Conservation (phyloP, 192 early-diverging fungal species). For the Backusella westeae region DNA sequence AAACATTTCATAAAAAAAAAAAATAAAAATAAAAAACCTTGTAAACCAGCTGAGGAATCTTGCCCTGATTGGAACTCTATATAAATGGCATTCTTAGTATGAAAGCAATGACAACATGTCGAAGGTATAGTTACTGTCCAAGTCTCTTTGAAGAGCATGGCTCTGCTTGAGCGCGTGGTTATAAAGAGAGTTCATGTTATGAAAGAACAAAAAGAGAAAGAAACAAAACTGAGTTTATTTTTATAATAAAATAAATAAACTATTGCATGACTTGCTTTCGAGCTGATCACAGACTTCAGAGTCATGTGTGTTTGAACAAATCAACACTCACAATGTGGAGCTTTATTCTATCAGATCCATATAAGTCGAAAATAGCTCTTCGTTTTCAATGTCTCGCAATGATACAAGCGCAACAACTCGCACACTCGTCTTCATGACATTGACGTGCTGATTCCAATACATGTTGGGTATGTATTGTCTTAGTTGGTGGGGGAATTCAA, state of each 20-base stretch:
- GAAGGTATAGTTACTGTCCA: constrained; percentile 33
- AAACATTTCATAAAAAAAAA: background rate
- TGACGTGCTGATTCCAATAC: constrained; percentile 28
- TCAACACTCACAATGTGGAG: background rate
- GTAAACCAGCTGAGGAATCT: constrained; percentile 54
- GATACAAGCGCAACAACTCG: constrained; percentile 38
- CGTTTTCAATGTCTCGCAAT: constrained; percentile 27
- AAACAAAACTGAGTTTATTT: background rate
- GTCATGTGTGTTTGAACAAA: background rate
- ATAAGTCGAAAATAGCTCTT: constrained; percentile 49
- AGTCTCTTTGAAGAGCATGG: constrained; percentile 46
- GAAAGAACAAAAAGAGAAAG: background rate
- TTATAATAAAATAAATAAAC: background rate
- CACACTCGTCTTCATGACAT: constrained; percentile 27
- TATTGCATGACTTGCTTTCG: background rate
- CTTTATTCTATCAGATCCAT: constrained; percentile 28
- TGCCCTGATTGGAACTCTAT: constrained; percentile 49
- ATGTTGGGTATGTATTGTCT: constrained; percentile 47
- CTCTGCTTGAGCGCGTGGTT: constrained; percentile 60
- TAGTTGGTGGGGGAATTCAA: constrained; percentile 29
- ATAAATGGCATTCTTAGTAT: background rate
- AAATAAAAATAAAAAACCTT: constrained; percentile 39
- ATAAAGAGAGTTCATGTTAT: constrained; percentile 54
- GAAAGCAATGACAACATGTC: background rate
- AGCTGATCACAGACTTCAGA: background rate